phyloP scores from a whole-genome alignment of 1,139 yeast species.

The Protomyces macrosporus region DNA sequence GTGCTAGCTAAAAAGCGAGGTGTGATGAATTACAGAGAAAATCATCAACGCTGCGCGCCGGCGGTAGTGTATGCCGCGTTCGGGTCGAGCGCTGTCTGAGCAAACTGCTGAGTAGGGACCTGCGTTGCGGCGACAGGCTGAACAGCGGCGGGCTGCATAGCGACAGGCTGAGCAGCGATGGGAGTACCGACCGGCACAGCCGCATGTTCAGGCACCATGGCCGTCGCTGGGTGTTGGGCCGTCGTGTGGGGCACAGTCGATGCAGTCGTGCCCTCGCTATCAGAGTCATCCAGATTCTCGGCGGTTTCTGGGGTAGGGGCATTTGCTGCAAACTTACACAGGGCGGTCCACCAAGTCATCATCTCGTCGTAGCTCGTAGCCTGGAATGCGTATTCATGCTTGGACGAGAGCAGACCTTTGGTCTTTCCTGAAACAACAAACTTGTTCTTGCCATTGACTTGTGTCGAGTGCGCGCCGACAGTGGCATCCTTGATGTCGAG shows the following conservation, averaged over 20 bases:
- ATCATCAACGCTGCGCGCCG: no score
- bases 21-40: no score
- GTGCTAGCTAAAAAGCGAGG: no score
- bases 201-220: neutral
- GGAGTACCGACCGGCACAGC: neutral
- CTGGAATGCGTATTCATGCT: constrained; percentile 44
- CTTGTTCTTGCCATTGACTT: constrained; percentile 41
- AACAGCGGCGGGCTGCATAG: neutral
- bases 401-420: constrained; percentile 35
- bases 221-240: neutral
- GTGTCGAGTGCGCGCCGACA: constrained; percentile 41
- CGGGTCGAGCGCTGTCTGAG: neutral
- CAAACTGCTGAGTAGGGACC: neutral
- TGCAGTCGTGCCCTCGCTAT: constrained; percentile 10
- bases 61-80: no score
- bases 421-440: constrained; percentile 45
- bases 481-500: constrained; percentile 47
- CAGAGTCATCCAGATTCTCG: constrained; percentile 10
- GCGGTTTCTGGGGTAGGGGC: constrained; percentile 5
- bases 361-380: constrained; percentile 47
- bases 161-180: neutral
- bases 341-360: constrained; percentile 45
- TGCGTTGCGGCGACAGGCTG: neutral
- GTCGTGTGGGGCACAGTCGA: neutral
- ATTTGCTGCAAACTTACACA: constrained; percentile 38